Evolutionary conservation across 2,329 filamentous ascomycete species (phyloP), one percentile per base, ranked within the genome.

Genomic region (Cladosporium sp.): DNA sequence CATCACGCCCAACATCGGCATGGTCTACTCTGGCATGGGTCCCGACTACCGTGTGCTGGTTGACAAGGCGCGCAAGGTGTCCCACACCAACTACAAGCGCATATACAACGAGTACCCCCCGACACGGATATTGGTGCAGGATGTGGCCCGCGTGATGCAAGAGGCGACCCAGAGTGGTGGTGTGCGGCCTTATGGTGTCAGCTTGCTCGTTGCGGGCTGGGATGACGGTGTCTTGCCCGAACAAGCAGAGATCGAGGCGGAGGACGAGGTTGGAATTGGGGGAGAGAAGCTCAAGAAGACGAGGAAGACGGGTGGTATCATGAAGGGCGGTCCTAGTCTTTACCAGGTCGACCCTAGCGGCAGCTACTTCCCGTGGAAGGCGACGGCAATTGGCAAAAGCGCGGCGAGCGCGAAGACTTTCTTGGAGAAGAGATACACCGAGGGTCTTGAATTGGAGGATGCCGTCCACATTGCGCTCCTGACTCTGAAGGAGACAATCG

Each of bases 101-200:
- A 91, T 99, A 77, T 99, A 99, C 80, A 99, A 99, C 76, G 93
- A 99, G 77, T 99, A 99, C 77, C 93, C 93, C n/a, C 93, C 93
- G 5, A 99, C 93, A 51, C 85, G 93, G 71, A 99, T 99, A 86
- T 82, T 99, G 75, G 93, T 99, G 51, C 93, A 99, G 74, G 93
- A 99, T 66, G 91, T 99, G 52, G 93, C 93, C 54, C 83, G 90
- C 58, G 92, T 97, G 60, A 96, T 99, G 86, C 93, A 99, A 75
- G 93, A 99, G 75, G 93, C 93, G 55, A 99, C 93, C 54, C 93
- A 99, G 73, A 96, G 89, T 34, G 93, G 93, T 68, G 93, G 93
- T 83, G 92, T 99, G 57, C 82, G 93, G 58, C 93, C 93, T 41
- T 99, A 97, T 69, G 93, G 93, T 66, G 93, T 99, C 64, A 95